These are phyloP conservation scores for Saccharomycopsis capsularis DNA, from an alignment of 805 yeast species.

Conservation along the genomic window DNA sequence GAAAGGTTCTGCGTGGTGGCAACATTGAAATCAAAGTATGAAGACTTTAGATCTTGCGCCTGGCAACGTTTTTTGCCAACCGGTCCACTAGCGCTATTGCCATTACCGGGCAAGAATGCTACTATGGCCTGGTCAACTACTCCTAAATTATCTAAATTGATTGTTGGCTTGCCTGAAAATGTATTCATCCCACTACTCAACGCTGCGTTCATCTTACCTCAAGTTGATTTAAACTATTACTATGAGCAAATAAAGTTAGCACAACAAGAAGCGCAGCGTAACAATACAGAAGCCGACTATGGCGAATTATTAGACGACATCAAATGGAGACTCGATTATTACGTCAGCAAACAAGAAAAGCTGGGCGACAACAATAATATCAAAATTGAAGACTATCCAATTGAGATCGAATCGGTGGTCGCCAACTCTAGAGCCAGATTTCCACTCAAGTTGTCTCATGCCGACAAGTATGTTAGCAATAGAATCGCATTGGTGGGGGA, in stretches of 20 bases:
- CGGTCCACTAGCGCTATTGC: slow-evolving; percentile 90
- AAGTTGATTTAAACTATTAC: slow-evolving; percentile 68
- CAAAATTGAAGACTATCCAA: slow-evolving; percentile 54
- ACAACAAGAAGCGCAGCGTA: slow-evolving; percentile 30
- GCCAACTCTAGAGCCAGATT: slow-evolving; percentile 73
- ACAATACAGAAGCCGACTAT: slow-evolving; percentile 21
- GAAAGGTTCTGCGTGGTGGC: slow-evolving; percentile 90
- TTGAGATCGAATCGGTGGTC: slow-evolving; percentile 52
- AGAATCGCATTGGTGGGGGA: slow-evolving; percentile 94
- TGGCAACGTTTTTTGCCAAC: slow-evolving; percentile 90
- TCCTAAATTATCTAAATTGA: slow-evolving; percentile 59
- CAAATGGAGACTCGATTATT: slow-evolving; percentile 55
- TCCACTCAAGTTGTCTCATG: slow-evolving; percentile 84
- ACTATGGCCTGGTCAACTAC: slow-evolving; percentile 91
- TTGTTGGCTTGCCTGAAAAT: slow-evolving; percentile 51
- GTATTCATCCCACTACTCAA: slow-evolving; percentile 67
- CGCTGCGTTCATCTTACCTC: slow-evolving; percentile 78
- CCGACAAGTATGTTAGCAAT: slow-evolving; percentile 78
- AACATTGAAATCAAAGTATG: slow-evolving; percentile 66
- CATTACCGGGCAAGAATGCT: slow-evolving; percentile 81
- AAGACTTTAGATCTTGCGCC: slow-evolving; percentile 65
- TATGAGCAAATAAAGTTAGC: slow-evolving; percentile 39
- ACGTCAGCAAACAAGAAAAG: slow-evolving; percentile 29
- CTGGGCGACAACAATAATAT: slow-evolving; percentile 37
- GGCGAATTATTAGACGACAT: slow-evolving; percentile 58